phyloP scores from a whole-genome alignment of 768 basidiomycete genomes.

The Sarcomyxa edulis region DNA sequence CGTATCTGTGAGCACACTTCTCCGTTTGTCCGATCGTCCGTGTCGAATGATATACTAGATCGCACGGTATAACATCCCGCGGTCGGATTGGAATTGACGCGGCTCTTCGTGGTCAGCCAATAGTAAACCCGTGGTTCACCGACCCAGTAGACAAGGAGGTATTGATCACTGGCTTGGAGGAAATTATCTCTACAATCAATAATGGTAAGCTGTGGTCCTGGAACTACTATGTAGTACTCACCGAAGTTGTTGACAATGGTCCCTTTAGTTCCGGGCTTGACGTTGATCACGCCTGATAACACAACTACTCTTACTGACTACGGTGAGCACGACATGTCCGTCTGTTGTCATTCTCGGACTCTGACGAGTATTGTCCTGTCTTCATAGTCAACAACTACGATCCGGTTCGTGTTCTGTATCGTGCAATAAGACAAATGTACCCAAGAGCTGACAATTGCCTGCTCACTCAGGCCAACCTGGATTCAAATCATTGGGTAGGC shows the following conservation, averaged over 20 bases:
- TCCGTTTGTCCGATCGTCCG: neutral
- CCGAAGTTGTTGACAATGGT: slow-evolving; percentile 4
- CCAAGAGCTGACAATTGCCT: neutral
- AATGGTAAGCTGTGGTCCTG: slow-evolving; percentile 25
- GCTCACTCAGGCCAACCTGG: slow-evolving; percentile 36
- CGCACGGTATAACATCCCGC: slow-evolving; percentile 54
- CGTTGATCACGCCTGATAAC: slow-evolving; percentile 56
- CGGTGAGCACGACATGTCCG: slow-evolving; percentile 23
- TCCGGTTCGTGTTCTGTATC: slow-evolving; percentile 12
- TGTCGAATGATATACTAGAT: slow-evolving; percentile 24
- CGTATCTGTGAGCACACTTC: slow-evolving; percentile 39
- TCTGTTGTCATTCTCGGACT: neutral
- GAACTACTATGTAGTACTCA: neutral
- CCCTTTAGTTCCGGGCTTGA: slow-evolving; percentile 39
- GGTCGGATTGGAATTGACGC: slow-evolving; percentile 58
- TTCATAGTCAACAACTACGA: slow-evolving; percentile 33
- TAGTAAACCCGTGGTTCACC: slow-evolving; percentile 53
- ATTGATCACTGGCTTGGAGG: slow-evolving; percentile 44
- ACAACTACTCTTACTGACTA: slow-evolving; percentile 49
- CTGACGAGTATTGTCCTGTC: neutral
- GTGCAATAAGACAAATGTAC: neutral
- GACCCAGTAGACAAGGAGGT: slow-evolving; percentile 52
- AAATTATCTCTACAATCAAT: slow-evolving; percentile 36
- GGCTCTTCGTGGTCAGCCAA: slow-evolving; percentile 38
- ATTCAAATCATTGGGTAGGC: slow-evolving; percentile 66